These are phyloP conservation scores for Microcos paniculata DNA, from an alignment of 345 rosid species.

Conservation along the genomic window DNA sequence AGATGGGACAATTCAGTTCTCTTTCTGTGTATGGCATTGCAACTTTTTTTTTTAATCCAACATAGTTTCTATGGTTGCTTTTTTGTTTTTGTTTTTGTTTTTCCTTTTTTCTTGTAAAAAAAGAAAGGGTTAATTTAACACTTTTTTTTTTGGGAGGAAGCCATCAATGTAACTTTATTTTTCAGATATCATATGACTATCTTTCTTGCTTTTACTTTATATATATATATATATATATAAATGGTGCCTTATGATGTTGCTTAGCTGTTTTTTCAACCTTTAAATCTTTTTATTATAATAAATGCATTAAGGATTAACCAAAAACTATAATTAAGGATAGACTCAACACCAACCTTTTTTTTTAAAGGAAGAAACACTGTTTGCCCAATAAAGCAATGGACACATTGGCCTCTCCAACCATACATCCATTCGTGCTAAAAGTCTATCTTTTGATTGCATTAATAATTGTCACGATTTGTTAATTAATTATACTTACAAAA, in stretches of 20 bases:
- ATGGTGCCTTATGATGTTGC: too few relatives aligned
- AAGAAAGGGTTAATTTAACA: not conserved
- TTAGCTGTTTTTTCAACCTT: not conserved
- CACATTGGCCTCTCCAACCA: too few relatives aligned
- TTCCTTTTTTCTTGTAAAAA: not conserved
- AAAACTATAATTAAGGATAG: too few relatives aligned
- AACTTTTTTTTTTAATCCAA: not conserved
- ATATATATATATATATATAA: too few relatives aligned
- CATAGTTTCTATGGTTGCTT: not conserved
- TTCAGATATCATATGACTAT: not conserved
- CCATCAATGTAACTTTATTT: not conserved
- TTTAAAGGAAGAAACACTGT: too few relatives aligned
- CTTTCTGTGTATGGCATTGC: not conserved
- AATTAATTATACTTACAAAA: too few relatives aligned
- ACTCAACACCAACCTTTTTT: too few relatives aligned
- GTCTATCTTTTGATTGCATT: too few relatives aligned
- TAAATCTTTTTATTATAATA: not conserved
- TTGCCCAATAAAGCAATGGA: too few relatives aligned
- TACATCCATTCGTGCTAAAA: too few relatives aligned
- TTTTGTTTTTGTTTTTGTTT: not conserved
- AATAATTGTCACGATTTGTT: too few relatives aligned
- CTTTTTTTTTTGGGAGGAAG: not conserved
- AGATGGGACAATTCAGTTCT: not conserved
- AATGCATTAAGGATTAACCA: too few relatives aligned
- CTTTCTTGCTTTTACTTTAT: not conserved